A percentile compares a stretch with the other conserved stretches of the same genome.
phyloP scores from a whole-genome alignment of 2,329 filamentous ascomycete species.

The Shiraia sp. region DNA sequence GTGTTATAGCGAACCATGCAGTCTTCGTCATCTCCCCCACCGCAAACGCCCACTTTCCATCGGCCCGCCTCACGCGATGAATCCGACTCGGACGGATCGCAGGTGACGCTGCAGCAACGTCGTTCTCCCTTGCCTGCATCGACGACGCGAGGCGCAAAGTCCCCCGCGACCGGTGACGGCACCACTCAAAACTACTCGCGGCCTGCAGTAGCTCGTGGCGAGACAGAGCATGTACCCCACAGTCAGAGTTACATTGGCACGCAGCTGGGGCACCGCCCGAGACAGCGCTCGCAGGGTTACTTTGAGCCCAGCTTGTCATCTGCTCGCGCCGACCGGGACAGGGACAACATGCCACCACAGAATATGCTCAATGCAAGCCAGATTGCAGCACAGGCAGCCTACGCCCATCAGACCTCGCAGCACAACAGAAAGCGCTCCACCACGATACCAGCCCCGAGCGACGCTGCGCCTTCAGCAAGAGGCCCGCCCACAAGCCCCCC shows the following conservation, averaged over 20 bases:
- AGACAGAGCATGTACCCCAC: conserved; percentile 31
- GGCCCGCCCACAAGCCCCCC: conserved; percentile 59
- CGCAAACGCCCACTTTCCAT: conserved; percentile 36
- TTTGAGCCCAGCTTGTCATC: conserved; percentile 75
- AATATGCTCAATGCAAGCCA: conserved; percentile 66
- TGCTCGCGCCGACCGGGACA: conserved; percentile 46
- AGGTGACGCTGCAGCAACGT: conserved; percentile 42
- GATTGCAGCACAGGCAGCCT: conserved; percentile 78
- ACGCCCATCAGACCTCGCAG: conserved; percentile 65
- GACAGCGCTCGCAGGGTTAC: conserved; percentile 74
- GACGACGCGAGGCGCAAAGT: conserved; percentile 26
- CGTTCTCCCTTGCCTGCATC: conserved; percentile 45
- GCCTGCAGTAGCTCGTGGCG: conserved; percentile 40
- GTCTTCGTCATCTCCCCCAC: conserved; percentile 34
- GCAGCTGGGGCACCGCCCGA: conserved; percentile 58
- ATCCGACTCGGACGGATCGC: conserved; percentile 47
- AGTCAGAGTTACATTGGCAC: conserved; percentile 32
- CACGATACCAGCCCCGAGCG: conserved; percentile 65
- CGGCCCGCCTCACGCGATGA: conserved; percentile 33
- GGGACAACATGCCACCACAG: conserved; percentile 48
- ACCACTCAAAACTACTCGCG: conserved; percentile 44
- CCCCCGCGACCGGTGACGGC: conserved; percentile 22
- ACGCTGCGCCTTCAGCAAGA: conserved; percentile 22
- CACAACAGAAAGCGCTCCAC: conserved; percentile 70
- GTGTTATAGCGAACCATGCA: conserved; percentile 28